Evolutionary conservation across 2,329 filamentous ascomycete species (phyloP), one percentile per base, ranked within the genome.

Genomic region (Ascomycota sp.): DNA sequence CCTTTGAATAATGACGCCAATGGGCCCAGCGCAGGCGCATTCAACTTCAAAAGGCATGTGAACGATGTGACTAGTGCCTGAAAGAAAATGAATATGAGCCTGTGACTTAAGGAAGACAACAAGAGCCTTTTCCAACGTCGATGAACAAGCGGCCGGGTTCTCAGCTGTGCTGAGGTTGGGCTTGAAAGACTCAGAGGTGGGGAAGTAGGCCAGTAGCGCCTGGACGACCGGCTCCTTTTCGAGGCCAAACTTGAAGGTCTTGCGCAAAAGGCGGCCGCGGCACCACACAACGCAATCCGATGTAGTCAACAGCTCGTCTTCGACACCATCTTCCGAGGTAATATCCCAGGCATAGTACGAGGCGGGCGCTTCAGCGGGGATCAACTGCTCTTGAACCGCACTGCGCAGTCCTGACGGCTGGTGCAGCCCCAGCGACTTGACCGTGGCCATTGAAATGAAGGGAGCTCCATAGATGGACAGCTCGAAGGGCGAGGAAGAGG

Each of bases 41-140:
- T 93, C 82, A 25, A 94, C 78, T 53, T 95, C 85, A 45, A 98
- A 98, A 2, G 86, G 86, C 45, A 98, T 70, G 48, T 93, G 82
- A 28, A 95, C 65, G 34, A 93, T 70, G 62, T 98, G 80, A 45
- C 70, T 89, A 22, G 81, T 75, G 13, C 86, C 86, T 2, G 78
- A 70, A 23, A 95, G 65, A 47, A 91, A 94, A 59, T 85, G 91
- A 38, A 98, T 71, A 47, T 95, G 86, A 15, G 81, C 83, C 46
- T 95, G 86, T 1, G 81, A 85, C 52, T 80, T 85, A 39, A 98
- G 68, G 40, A 95, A 78, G 29, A 98, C 78, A 7, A 95, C 81
- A 36, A 98, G 56, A 4, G 86, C 83, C 43, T 75, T 65, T 25
- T 67, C 65, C 17, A 69, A 49, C 1, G 38, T 32, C 6, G 42